phyloP scores from a whole-genome alignment of 129 eudicot genomes.

The Tanacetum coccineum region DNA sequence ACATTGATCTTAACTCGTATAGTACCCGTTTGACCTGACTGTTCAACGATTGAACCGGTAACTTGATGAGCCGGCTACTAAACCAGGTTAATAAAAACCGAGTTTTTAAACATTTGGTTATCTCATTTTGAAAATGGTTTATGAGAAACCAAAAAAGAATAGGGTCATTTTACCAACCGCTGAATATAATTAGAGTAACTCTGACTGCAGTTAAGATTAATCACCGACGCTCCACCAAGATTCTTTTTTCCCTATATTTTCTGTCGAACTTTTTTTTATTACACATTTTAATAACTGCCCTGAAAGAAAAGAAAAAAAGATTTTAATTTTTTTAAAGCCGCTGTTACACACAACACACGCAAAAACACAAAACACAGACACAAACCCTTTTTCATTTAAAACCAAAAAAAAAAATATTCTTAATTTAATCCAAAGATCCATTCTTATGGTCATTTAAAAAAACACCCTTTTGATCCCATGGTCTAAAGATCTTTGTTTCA shows the following conservation, averaged over 20 bases:
- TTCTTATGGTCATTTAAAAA: conserved; percentile 22
- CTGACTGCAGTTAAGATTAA: conserved; percentile 22
- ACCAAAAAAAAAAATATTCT: conserved; percentile 19
- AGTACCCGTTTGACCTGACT: no score
- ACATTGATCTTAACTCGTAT: no score
- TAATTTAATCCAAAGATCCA: conserved; percentile 24
- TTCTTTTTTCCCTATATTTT: background rate
- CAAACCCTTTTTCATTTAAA: conserved; percentile 35
- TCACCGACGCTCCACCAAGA: conserved; percentile 36
- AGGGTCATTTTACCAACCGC: no score
- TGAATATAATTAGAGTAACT: conserved; percentile 1
- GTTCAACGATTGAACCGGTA: no score
- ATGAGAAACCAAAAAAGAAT: no score
- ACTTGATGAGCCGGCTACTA: no score
- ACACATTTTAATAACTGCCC: background rate
- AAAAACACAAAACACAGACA: conserved; percentile 8
- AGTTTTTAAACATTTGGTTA: no score
- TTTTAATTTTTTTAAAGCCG: no score
- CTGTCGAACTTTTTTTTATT: background rate
- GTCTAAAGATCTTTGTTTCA: conserved; percentile 31
- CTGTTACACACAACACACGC: background rate
- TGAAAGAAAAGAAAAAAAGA: background rate
- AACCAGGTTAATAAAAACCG: no score
- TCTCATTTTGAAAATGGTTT: no score
- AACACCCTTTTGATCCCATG: conserved; percentile 30